These are phyloP conservation scores for Trametes cinnabarina DNA, from an alignment of 768 basidiomycete species.

Conservation along the genomic window DNA sequence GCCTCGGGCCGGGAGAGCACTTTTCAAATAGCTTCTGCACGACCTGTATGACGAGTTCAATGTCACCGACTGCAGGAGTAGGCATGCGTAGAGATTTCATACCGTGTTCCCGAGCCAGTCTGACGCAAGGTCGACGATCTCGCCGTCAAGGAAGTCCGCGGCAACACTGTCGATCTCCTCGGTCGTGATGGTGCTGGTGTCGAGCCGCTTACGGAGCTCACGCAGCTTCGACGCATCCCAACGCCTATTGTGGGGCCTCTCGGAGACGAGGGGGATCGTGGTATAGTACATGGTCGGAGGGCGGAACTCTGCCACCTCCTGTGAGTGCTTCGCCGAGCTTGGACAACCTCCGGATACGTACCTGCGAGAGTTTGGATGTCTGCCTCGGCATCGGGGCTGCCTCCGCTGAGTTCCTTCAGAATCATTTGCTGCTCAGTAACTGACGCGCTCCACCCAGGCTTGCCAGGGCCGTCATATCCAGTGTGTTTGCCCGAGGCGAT, in stretches of 20 bases:
- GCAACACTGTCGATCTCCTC: slow-evolving; percentile 92
- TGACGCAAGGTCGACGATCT: slow-evolving; percentile 91
- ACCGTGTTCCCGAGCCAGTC: slow-evolving; percentile 99
- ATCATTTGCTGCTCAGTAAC: slow-evolving; percentile 97
- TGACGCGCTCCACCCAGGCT: slow-evolving; percentile 65
- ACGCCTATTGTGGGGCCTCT: slow-evolving; percentile 78
- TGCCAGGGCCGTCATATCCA: slow-evolving; percentile 53
- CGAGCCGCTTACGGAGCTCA: slow-evolving; percentile 90
- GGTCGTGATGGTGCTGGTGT: slow-evolving; percentile 78
- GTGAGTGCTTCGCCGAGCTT: not conserved
- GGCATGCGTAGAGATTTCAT: slow-evolving; percentile 23
- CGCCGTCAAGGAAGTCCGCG: slow-evolving; percentile 87
- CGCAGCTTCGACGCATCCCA: slow-evolving; percentile 94
- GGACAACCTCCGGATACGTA: slow-evolving; percentile 35
- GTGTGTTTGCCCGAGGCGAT: slow-evolving; percentile 73
- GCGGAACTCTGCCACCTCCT: slow-evolving; percentile 67
- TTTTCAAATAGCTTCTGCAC: slow-evolving; percentile 97
- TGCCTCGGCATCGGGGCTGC: slow-evolving; percentile 72
- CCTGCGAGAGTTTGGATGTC: slow-evolving; percentile 87
- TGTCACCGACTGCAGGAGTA: not conserved
- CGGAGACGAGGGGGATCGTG: slow-evolving; percentile 86
- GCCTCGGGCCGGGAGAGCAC: slow-evolving; percentile 71
- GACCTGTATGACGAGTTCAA: slow-evolving; percentile 46
- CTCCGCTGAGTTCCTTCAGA: slow-evolving; percentile 85
- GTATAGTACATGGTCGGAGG: slow-evolving; percentile 96